Conservation (phyloP, 2,329 filamentous ascomycete genomes). For the Bipolaris bicolor region DNA sequence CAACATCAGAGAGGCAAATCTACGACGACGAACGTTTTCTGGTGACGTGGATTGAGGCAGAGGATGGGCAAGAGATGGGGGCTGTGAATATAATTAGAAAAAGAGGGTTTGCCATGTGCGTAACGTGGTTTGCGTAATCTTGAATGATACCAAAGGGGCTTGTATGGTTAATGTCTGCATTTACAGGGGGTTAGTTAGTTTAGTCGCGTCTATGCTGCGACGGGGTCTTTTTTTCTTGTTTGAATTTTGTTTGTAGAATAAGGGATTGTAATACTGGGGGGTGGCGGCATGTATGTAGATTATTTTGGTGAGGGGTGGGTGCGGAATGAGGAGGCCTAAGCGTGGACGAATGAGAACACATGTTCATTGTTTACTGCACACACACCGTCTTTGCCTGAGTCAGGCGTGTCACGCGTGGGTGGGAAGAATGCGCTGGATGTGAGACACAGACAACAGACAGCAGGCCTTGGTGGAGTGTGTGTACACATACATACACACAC, state of each 20-base stretch:
- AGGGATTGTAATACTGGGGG: constrained; percentile 26
- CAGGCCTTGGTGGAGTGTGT: no score
- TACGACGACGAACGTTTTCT: constrained; percentile 31
- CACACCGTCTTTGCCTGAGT: constrained; percentile 13
- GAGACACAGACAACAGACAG: neutral
- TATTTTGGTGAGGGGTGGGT: neutral
- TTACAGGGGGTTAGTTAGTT: constrained; percentile 23
- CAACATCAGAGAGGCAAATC: constrained; percentile 32
- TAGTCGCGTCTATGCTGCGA: constrained; percentile 24
- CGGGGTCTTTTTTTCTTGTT: constrained; percentile 7
- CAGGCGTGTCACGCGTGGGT: neutral
- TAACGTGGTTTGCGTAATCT: constrained; percentile 17
- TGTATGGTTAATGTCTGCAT: constrained; percentile 27
- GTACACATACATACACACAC: no score
- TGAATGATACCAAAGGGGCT: constrained; percentile 30
- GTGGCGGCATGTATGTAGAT: neutral
- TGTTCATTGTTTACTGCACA: neutral
- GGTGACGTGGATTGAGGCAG: constrained; percentile 35
- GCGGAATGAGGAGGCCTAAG: neutral
- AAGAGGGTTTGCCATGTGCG: constrained; percentile 5
- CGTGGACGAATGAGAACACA: constrained; percentile 10
- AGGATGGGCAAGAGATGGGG: neutral
- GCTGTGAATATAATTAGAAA: constrained; percentile 5
- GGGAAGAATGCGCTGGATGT: neutral
- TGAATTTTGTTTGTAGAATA: constrained; percentile 9